phyloP scores from a whole-genome alignment of 306 rosid genomes.

The Dicorynia guianensis region DNA sequence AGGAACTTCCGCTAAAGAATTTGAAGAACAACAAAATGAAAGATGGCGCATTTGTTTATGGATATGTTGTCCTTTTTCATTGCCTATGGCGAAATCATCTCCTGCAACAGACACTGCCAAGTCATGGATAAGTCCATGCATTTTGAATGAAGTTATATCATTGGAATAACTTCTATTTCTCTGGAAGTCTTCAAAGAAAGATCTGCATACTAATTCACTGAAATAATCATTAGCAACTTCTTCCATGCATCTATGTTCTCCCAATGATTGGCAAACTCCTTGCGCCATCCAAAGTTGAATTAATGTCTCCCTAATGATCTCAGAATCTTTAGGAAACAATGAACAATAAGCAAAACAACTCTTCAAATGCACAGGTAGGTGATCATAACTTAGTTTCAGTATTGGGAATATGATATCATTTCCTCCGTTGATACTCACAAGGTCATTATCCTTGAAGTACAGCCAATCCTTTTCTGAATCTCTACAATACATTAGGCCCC shows the following conservation, averaged over 20 bases:
- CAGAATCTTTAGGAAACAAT: slow-evolving; percentile 11
- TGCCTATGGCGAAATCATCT: no score
- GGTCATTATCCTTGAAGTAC: neutral
- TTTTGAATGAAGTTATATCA: neutral
- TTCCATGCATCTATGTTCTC: neutral
- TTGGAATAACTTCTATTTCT: no score
- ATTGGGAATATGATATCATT: neutral
- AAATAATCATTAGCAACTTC: slow-evolving; percentile 13
- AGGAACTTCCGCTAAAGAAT: neutral
- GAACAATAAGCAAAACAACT: slow-evolving; percentile 23
- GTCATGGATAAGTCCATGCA: slow-evolving; percentile 17
- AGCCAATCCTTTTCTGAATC: neutral
- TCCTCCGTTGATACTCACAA: neutral
- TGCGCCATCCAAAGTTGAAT: slow-evolving; percentile 37
- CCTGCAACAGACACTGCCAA: neutral
- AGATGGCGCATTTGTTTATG: neutral
- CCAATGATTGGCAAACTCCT: slow-evolving; percentile 4
- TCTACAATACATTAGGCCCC: neutral
- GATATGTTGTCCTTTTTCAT: neutral
- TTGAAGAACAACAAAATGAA: neutral
- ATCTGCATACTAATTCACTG: slow-evolving; percentile 4
- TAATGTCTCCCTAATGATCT: accelerated
- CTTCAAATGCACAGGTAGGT: neutral
- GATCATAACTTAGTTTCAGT: neutral
- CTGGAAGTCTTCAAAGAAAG: neutral